These are phyloP conservation scores for Nakazawaea peltata DNA, from an alignment of 805 yeast genomes.

Conservation along the genomic window DNA sequence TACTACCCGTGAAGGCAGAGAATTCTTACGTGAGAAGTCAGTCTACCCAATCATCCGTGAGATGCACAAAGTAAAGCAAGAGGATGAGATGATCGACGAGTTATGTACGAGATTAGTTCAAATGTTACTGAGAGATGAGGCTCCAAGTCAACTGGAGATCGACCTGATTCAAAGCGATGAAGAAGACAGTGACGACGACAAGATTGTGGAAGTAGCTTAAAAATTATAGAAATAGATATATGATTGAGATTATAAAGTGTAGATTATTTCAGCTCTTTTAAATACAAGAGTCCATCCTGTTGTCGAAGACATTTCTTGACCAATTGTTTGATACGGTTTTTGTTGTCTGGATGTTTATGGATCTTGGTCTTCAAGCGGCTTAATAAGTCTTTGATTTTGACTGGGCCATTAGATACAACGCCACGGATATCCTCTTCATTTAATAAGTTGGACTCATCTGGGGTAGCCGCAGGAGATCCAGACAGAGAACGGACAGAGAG, in stretches of 20 bases:
- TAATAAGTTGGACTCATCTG: slow-evolving; percentile 29
- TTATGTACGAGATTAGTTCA: slow-evolving; percentile 82
- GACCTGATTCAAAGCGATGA: slow-evolving; percentile 39
- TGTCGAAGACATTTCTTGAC: slow-evolving; percentile 32
- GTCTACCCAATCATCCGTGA: slow-evolving; percentile 86
- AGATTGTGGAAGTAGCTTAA: slow-evolving; percentile 44
- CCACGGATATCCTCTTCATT: slow-evolving; percentile 67
- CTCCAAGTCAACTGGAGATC: slow-evolving; percentile 33
- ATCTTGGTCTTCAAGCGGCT: slow-evolving; percentile 54
- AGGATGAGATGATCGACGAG: slow-evolving; percentile 40
- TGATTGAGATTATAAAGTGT: neutral
- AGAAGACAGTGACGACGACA: slow-evolving; percentile 41
- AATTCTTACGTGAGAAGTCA: slow-evolving; percentile 66
- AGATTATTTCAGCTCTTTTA: slow-evolving; percentile 5
- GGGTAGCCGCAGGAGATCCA: slow-evolving; percentile 1
- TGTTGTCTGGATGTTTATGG: slow-evolving; percentile 55
- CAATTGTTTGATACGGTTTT: slow-evolving; percentile 46
- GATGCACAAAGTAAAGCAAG: slow-evolving; percentile 52
- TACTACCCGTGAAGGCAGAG: slow-evolving; percentile 69
- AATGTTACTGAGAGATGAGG: slow-evolving; percentile 88
- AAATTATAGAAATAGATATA: no score
- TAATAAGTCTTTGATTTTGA: slow-evolving; percentile 47
- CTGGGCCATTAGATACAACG: slow-evolving; percentile 48
- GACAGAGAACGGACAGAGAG: slow-evolving; percentile 6
- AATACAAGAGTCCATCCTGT: slow-evolving; percentile 8